Evolutionary conservation across 2,329 filamentous ascomycete genomes (phyloP).

Genomic region (Diaporthe citri): DNA sequence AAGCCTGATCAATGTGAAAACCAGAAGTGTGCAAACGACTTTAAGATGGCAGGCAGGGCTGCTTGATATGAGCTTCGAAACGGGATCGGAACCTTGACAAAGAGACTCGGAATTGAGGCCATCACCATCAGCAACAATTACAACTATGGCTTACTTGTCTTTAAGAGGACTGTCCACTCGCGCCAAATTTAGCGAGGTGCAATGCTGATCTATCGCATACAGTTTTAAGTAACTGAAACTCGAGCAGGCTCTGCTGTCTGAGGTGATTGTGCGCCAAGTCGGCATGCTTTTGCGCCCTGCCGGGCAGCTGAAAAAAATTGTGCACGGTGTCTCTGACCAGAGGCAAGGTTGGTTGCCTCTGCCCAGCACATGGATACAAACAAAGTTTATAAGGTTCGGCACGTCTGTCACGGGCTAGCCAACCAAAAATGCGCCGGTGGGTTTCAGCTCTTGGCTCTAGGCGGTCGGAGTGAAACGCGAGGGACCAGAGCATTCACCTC

Average conservation of each 20-base stretch:
- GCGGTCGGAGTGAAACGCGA: not conserved
- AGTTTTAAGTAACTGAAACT: not conserved
- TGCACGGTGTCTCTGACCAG: not conserved
- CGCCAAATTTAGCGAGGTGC: not conserved
- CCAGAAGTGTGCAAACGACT: not conserved
- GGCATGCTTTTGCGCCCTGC: not conserved
- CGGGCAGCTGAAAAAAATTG: not conserved
- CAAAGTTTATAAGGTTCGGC: slow-evolving; percentile 21
- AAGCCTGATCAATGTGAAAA: not conserved
- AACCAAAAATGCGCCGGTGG: not conserved
- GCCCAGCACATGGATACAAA: not conserved
- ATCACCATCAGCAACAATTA: no score
- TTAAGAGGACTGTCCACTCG: not conserved
- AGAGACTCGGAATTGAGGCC: not conserved
- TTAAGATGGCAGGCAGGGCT: no score
- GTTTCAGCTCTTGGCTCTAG: slow-evolving; percentile 14
- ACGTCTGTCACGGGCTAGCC: not conserved
- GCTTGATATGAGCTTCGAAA: not conserved
- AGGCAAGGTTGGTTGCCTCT: not conserved
- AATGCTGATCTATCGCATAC: not conserved
- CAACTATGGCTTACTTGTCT: not conserved
- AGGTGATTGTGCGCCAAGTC: not conserved
- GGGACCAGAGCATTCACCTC: not conserved
- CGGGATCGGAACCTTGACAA: no score
- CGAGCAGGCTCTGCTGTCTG: not conserved